Evolutionary conservation across 805 yeast species (phyloP).

Genomic region (Yarrowia sp.): DNA sequence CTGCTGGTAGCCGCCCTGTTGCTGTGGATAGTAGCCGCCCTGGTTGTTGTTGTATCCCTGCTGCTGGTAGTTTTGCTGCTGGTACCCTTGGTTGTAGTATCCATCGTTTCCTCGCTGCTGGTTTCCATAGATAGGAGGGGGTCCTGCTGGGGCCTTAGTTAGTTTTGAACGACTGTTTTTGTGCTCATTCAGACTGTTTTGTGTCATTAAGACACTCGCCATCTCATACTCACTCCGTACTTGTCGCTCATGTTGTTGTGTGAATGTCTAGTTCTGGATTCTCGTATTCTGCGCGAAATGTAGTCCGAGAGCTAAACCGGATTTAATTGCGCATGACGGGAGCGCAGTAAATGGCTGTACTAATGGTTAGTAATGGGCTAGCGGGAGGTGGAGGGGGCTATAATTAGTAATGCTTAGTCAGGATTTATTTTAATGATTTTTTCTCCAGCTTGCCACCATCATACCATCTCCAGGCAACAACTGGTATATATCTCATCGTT

Average conservation of each 20-base stretch:
- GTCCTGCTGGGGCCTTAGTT: constrained; percentile 25
- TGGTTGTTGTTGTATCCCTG: constrained; percentile 28
- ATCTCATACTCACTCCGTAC: constrained; percentile 11
- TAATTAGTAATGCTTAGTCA: too few relatives aligned
- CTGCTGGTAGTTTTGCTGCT: constrained; percentile 24
- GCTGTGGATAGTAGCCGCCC: constrained; percentile 29
- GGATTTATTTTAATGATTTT: too few relatives aligned
- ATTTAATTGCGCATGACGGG: too few relatives aligned
- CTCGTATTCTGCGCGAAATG: constrained; percentile 19
- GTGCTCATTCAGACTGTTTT: too few relatives aligned
- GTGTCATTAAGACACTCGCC: too few relatives aligned
- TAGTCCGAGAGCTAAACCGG: constrained; percentile 1
- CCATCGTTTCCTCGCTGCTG: constrained; percentile 8
- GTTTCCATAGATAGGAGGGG: constrained; percentile 25
- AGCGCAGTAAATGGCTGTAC: too few relatives aligned
- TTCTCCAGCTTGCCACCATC: too few relatives aligned
- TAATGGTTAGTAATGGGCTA: too few relatives aligned
- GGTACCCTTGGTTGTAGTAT: constrained; percentile 28
- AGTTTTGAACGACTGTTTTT: neutral
- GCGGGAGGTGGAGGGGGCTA: too few relatives aligned
- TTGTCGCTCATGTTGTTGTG: constrained; percentile 10
- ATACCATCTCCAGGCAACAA: too few relatives aligned
- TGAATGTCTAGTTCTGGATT: neutral
- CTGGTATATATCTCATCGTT: too few relatives aligned
- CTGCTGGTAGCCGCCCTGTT: constrained; percentile 28